Evolutionary conservation across 164 flowering plant genomes (phyloP).

Genomic region (Euptelea pleiosperma): DNA sequence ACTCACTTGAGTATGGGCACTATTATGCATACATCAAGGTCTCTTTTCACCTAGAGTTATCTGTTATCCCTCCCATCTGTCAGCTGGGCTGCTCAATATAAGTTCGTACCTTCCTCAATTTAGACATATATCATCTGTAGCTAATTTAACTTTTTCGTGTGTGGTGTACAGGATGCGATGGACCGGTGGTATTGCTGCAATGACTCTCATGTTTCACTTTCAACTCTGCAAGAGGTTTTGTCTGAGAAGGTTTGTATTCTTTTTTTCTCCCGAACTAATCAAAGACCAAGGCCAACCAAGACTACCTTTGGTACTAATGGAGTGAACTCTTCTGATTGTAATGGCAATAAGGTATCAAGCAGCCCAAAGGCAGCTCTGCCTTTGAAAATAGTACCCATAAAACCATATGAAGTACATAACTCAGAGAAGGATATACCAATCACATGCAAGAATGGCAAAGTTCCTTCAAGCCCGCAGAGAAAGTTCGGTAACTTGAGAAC

Average conservation of each 20-base stretch:
- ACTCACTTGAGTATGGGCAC: conserved; percentile 92
- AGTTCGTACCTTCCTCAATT: background rate
- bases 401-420: conserved; percentile 22
- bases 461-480: conserved; percentile 27
- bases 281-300: conserved; percentile 39
- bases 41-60: too few relatives aligned
- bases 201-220: conserved; percentile 66
- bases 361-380: conserved; percentile 22
- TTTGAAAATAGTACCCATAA: conserved; percentile 25
- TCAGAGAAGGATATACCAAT: conserved; percentile 20
- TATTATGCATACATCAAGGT: conserved; percentile 99
- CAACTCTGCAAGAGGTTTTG: conserved; percentile 76
- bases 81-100: background rate
- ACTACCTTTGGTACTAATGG: conserved; percentile 40
- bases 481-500: conserved; percentile 37
- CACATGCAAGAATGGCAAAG: conserved; percentile 37
- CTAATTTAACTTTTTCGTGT: conserved; percentile 3
- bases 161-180: conserved; percentile 57
- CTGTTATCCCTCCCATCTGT: too few relatives aligned
- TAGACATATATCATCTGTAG: background rate
- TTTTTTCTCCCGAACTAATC: conserved; percentile 77
- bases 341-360: conserved; percentile 38
- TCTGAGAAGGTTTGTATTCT: conserved; percentile 94
- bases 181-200: conserved; percentile 98
- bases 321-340: conserved; percentile 34